Percentiles rank a stretch among this genome's conserved stretches.
phyloP scores from a whole-genome alignment of 164 flowering plant species.

The Paratinospora sagittata region DNA sequence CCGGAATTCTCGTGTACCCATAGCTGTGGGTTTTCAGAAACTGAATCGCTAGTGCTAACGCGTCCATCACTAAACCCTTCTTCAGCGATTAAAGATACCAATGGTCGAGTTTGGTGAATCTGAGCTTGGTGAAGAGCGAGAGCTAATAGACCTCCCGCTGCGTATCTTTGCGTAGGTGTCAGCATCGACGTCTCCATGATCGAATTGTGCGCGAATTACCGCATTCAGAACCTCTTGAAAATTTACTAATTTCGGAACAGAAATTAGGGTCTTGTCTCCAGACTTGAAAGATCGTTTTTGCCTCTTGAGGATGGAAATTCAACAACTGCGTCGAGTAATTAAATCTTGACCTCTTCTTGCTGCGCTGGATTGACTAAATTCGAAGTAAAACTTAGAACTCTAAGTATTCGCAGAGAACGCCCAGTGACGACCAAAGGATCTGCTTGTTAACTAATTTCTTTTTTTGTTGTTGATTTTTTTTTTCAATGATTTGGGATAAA shows the following conservation, averaged over 20 bases:
- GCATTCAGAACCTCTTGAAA: not conserved
- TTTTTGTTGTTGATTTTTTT: too few species aligned
- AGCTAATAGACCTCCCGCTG: conserved; percentile 66
- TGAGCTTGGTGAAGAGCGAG: conserved; percentile 85
- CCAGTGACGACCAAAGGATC: too few species aligned
- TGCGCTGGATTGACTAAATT: too few species aligned
- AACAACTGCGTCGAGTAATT: too few species aligned
- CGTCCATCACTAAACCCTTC: conserved; percentile 28
- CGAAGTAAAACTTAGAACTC: too few species aligned
- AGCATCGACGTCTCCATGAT: conserved; percentile 36
- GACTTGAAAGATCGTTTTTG: not conserved
- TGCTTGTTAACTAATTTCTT: too few species aligned
- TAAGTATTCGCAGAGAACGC: too few species aligned
- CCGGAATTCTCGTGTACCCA: conserved; percentile 69
- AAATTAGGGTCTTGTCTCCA: not conserved
- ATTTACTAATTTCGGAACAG: not conserved
- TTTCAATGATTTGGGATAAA: too few species aligned
- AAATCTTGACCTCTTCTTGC: too few species aligned
- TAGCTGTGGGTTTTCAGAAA: conserved; percentile 60
- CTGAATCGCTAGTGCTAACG: conserved; percentile 49
- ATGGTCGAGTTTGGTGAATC: conserved; percentile 65
- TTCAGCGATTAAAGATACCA: conserved; percentile 23
- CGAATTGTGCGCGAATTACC: not conserved
- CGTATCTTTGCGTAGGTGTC: conserved; percentile 74
- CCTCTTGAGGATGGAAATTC: too few species aligned